A percentile compares a stretch with the other conserved stretches of the same genome.
Evolutionary conservation across 495 filamentous ascomycete species (phyloP).

Genomic region (Xylaria castorea): DNA sequence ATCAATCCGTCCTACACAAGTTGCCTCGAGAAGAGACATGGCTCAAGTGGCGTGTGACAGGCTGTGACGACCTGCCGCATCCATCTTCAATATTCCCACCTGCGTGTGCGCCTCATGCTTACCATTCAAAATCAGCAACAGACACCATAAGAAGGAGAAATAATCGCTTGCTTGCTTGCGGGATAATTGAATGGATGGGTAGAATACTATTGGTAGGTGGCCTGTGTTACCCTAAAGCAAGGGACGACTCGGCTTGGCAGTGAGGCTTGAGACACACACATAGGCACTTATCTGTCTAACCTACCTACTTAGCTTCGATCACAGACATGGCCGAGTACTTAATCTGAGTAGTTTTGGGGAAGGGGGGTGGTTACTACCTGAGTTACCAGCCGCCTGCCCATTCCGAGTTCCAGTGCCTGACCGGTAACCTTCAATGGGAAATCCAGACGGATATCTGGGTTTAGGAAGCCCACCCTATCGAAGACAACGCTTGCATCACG

Average conservation of each 20-base stretch:
- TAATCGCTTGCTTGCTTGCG: neutral
- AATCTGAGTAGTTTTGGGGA: too few relatives aligned
- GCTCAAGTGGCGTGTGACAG: conserved; percentile 5
- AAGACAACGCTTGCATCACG: neutral
- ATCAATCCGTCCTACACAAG: neutral
- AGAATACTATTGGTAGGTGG: neutral
- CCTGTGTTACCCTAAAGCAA: neutral
- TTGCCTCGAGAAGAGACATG: neutral
- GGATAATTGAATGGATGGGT: neutral
- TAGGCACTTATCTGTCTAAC: neutral
- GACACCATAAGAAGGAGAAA: neutral
- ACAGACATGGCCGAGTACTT: too few relatives aligned
- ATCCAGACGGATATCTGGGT: neutral
- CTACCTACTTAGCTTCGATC: neutral
- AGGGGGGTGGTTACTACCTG: too few relatives aligned
- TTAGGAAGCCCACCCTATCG: neutral
- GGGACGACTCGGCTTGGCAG: neutral
- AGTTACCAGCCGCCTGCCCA: too few relatives aligned
- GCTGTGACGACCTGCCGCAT: neutral
- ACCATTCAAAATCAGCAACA: neutral
- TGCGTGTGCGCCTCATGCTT: neutral
- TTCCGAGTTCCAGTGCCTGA: neutral
- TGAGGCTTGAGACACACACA: neutral
- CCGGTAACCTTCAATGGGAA: neutral
- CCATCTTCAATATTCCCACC: neutral